These are phyloP conservation scores for Rubia yunnanensis DNA, from an alignment of 257 asterid species.

Conservation along the genomic window DNA sequence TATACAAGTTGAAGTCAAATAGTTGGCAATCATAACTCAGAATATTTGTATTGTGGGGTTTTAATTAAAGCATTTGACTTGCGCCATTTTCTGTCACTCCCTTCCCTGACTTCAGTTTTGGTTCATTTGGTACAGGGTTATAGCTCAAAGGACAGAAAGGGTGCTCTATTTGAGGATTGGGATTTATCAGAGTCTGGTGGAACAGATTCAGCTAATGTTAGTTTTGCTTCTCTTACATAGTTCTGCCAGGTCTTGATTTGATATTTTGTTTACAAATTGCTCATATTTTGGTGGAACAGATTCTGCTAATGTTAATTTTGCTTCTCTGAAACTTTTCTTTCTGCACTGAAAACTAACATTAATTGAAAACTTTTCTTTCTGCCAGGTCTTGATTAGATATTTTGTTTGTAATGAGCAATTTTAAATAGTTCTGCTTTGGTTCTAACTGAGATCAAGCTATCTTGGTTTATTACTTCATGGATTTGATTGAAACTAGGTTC, in stretches of 20 bases:
- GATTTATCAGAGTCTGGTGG: conserved; percentile 90
- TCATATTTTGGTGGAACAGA: no score
- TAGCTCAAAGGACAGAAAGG: conserved; percentile 66
- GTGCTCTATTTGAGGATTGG: conserved; percentile 68
- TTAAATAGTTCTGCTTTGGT: not conserved
- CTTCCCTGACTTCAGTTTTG: conserved; percentile 5
- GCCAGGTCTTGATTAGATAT: not conserved
- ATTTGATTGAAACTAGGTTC: not conserved
- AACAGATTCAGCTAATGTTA: conserved; percentile 56
- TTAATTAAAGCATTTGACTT: not conserved
- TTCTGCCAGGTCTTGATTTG: not conserved
- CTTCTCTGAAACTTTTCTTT: no score
- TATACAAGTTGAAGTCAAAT: not conserved
- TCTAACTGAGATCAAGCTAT: not conserved
- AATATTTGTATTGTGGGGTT: not conserved
- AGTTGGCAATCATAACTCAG: not conserved
- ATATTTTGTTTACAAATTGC: not conserved
- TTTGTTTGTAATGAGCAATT: conserved; percentile 1
- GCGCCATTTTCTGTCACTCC: not conserved
- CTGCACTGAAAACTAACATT: no score
- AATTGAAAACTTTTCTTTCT: no score
- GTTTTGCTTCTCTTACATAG: conserved; percentile 11
- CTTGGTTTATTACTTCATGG: not conserved
- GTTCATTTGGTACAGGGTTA: conserved; percentile 62
- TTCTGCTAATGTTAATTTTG: no score